These are phyloP conservation scores for Cutaneotrichosporon sp. DNA, from an alignment of 1,284 basidiomycete species.

Conservation along the genomic window DNA sequence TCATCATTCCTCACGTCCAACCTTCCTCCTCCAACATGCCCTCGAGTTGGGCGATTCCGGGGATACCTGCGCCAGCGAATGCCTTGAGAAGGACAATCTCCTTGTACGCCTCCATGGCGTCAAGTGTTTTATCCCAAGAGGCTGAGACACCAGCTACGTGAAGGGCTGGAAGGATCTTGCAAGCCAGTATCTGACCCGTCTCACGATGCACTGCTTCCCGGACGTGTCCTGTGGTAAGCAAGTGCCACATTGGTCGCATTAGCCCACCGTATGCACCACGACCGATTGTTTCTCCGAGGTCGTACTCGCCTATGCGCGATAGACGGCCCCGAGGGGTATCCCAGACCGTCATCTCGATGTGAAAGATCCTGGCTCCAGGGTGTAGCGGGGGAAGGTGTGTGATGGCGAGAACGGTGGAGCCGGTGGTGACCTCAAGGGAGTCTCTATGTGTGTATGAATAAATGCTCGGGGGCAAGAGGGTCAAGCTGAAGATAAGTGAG, in stretches of 20 bases:
- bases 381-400: background rate
- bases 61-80: slow-evolving; percentile 39
- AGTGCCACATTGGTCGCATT: background rate
- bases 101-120: slow-evolving; percentile 51
- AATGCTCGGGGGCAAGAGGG: background rate
- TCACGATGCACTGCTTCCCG: slow-evolving; percentile 44
- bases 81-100: slow-evolving; percentile 51
- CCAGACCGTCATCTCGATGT: background rate
- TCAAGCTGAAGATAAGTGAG: background rate
- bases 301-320: slow-evolving; percentile 43
- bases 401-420: background rate
- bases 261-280: slow-evolving; percentile 48
- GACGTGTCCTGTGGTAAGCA: slow-evolving; percentile 44
- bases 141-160: slow-evolving; percentile 17
- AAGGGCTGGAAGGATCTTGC: slow-evolving; percentile 52
- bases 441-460: background rate
- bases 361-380: background rate
- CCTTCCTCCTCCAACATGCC: slow-evolving; percentile 46
- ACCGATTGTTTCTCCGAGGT: slow-evolving; percentile 45
- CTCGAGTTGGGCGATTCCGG: slow-evolving; percentile 47
- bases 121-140: slow-evolving; percentile 28
- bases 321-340: slow-evolving; percentile 36
- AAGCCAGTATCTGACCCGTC: slow-evolving; percentile 45
- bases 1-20: slow-evolving; percentile 46
- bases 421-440: background rate